Evolutionary conservation across 495 filamentous ascomycete genomes (phyloP).

Genomic region (Xylaria palmicola): DNA sequence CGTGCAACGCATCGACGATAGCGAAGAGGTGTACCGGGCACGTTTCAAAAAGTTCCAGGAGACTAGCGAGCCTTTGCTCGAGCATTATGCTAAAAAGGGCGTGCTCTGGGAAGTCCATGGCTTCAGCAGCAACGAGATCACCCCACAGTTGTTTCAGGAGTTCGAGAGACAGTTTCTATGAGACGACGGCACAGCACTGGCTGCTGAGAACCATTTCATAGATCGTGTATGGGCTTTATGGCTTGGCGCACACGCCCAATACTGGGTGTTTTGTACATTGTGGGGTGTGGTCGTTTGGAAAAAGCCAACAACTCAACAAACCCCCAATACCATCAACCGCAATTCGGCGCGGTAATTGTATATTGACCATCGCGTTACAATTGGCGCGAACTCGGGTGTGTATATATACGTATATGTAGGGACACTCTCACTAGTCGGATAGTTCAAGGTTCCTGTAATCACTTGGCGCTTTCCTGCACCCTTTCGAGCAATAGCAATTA

Average conservation of each 20-base stretch:
- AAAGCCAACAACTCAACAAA: not conserved
- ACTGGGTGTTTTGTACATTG: not conserved
- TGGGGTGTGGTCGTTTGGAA: not conserved
- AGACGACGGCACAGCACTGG: not conserved
- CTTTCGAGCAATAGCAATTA: too few relatives aligned
- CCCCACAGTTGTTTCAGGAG: constrained; percentile 75
- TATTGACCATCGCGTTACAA: not conserved
- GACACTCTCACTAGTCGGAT: too few relatives aligned
- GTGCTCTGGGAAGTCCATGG: constrained; percentile 86
- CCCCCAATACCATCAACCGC: not conserved
- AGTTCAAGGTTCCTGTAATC: too few relatives aligned
- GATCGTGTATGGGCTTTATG: not conserved
- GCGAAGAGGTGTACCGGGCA: constrained; percentile 77
- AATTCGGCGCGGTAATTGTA: too few relatives aligned
- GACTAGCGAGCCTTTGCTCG: constrained; percentile 77
- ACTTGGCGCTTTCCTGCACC: too few relatives aligned
- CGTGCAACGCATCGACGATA: constrained; percentile 80
- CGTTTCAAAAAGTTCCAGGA: constrained; percentile 82
- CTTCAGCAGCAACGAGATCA: constrained; percentile 90
- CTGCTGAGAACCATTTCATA: not conserved
- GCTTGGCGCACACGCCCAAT: not conserved
- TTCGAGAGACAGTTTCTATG: constrained; percentile 70
- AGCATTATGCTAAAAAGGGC: constrained; percentile 85
- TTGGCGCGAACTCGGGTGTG: not conserved
- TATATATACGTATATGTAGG: too few relatives aligned